Evolutionary conservation across 345 rosid genomes (phyloP).

Genomic region (Eucalyptus virginea): DNA sequence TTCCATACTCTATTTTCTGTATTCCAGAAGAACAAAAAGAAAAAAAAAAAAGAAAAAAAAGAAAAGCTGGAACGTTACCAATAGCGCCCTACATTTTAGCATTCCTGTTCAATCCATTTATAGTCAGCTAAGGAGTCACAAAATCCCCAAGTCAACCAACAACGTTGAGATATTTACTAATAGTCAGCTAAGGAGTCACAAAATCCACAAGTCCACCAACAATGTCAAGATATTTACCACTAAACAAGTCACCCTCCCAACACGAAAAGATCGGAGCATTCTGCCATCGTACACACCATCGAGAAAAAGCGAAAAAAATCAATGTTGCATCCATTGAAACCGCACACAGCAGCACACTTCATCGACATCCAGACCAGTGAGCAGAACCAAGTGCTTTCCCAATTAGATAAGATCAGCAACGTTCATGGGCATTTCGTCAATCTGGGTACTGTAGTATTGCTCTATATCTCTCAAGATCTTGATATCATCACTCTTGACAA

Average conservation of each 20-base stretch:
- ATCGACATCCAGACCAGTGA: neutral
- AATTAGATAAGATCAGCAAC: constrained; percentile 69
- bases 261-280: neutral
- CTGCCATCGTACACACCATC: neutral
- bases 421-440: constrained; percentile 93
- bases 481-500: constrained; percentile 80
- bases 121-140: neutral
- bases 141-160: neutral
- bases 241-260: neutral
- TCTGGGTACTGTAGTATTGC: constrained; percentile 94
- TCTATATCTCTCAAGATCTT: constrained; percentile 84
- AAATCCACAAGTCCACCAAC: neutral
- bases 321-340: neutral
- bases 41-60: accelerated
- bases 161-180: neutral
- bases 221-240: neutral
- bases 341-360: neutral
- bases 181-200: neutral
- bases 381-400: neutral
- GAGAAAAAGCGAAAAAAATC: neutral
- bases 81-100: neutral
- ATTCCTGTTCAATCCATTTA: neutral
- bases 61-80: too few relatives aligned
- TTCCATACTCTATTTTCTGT: too few relatives aligned
- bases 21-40: accelerated